Conservation (phyloP, 2,329 filamentous ascomycete species). For the Aureobasidium zeae region DNA sequence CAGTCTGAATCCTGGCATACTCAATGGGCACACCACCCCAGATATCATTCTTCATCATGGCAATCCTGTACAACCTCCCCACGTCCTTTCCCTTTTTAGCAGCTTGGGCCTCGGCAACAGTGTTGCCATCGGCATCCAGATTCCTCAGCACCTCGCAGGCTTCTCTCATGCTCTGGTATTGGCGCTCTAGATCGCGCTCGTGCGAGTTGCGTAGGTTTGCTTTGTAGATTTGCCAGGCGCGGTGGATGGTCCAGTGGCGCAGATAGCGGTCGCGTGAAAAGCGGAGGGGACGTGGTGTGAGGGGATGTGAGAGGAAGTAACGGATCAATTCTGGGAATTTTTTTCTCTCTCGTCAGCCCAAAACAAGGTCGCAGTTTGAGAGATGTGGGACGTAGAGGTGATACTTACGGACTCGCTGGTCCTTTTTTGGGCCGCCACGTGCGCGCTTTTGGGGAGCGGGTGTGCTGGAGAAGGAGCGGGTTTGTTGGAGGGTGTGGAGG, state of each 20-base stretch:
- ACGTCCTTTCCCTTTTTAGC: slow-evolving; percentile 42
- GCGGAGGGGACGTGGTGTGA: slow-evolving; percentile 66
- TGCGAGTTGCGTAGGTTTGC: slow-evolving; percentile 56
- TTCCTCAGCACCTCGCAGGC: slow-evolving; percentile 76
- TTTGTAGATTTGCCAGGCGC: slow-evolving; percentile 79
- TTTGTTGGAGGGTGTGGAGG: slow-evolving; percentile 19
- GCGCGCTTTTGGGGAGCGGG: slow-evolving; percentile 30
- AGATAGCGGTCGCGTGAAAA: slow-evolving; percentile 81
- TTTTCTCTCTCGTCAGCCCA: background rate
- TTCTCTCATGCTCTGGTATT: slow-evolving; percentile 70
- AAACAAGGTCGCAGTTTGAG: background rate
- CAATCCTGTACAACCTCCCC: slow-evolving; percentile 72
- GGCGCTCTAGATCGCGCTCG: slow-evolving; percentile 63
- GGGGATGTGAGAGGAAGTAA: slow-evolving; percentile 60
- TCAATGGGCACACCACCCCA: slow-evolving; percentile 82
- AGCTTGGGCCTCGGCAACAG: slow-evolving; percentile 25
- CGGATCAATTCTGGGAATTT: slow-evolving; percentile 48
- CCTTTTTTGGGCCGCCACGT: slow-evolving; percentile 26
- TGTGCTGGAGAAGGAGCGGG: slow-evolving; percentile 28
- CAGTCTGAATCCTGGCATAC: slow-evolving; percentile 76
- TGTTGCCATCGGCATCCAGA: slow-evolving; percentile 36
- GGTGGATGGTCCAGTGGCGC: slow-evolving; percentile 98
- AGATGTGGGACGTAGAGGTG: background rate
- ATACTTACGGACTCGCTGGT: slow-evolving; percentile 27
- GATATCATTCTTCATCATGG: slow-evolving; percentile 83